Evolutionary conservation across 768 basidiomycete species (phyloP).

Genomic region (Jaapia argillacea): DNA sequence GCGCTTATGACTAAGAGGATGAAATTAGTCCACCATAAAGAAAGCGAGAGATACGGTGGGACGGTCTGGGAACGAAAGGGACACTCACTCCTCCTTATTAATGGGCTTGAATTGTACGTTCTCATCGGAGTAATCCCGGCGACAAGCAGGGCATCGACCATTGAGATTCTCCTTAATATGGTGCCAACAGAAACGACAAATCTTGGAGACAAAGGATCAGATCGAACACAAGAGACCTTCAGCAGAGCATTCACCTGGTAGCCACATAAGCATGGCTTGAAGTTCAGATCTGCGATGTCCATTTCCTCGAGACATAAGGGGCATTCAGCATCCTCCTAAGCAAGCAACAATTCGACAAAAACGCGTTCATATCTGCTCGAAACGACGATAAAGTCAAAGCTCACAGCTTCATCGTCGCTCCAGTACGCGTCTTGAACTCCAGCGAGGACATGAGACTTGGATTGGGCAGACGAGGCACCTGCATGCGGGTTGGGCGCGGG

Average conservation of each 20-base stretch:
- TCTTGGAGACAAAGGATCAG: conserved; percentile 35
- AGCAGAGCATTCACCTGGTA: conserved; percentile 62
- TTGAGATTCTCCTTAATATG: conserved; percentile 96
- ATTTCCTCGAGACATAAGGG: conserved; percentile 97
- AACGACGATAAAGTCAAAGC: conserved; percentile 13
- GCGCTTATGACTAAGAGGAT: conserved; percentile 69
- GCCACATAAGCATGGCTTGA: conserved; percentile 97
- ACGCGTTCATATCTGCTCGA: conserved; percentile 7
- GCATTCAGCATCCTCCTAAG: conserved; percentile 94
- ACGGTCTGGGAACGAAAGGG: conserved; percentile 2
- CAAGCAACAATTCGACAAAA: conserved; percentile 10
- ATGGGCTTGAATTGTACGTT: conserved; percentile 93
- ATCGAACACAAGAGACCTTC: not conserved
- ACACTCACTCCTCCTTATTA: conserved; percentile 85
- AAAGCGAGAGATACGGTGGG: not conserved
- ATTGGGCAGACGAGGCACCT: conserved; percentile 61
- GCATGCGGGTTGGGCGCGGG: conserved; percentile 70
- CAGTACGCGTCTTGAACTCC: conserved; percentile 95
- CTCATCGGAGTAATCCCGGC: conserved; percentile 87
- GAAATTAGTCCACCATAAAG: conserved; percentile 2
- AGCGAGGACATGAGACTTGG: conserved; percentile 78
- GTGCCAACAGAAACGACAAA: conserved; percentile 99
- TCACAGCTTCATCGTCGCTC: conserved; percentile 85
- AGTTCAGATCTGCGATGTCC: conserved; percentile 98
- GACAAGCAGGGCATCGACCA: conserved; percentile 92